phyloP scores from a whole-genome alignment of 306 rosid genomes.

The Parietaria judaica region DNA sequence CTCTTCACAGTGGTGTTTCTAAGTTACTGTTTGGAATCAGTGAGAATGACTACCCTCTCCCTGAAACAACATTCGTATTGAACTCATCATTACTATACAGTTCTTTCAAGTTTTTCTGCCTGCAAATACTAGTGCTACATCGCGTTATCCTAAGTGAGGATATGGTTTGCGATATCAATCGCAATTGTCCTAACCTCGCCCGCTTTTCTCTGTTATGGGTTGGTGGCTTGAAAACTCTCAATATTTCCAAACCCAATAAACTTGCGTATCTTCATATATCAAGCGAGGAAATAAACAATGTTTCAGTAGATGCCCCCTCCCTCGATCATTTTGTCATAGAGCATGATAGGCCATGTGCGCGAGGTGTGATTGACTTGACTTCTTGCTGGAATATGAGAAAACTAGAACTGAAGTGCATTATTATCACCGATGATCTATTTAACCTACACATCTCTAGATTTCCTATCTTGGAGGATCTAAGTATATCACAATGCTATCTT shows the following conservation, averaged over 20 bases:
- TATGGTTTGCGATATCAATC: background rate
- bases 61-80: background rate
- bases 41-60: background rate
- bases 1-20: background rate
- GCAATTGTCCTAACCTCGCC: background rate
- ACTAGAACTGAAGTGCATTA: background rate
- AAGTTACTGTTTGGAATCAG: background rate
- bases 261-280: background rate
- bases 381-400: background rate
- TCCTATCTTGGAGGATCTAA: background rate
- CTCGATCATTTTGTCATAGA: background rate
- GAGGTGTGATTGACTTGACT: background rate
- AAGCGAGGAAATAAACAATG: background rate
- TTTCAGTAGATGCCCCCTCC: background rate
- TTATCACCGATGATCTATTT: background rate
- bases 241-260: slow-evolving; percentile 1
- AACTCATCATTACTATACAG: background rate
- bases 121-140: background rate
- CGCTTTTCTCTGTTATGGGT: background rate
- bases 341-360: too few relatives aligned
- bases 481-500: too few relatives aligned
- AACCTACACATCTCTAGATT: background rate
- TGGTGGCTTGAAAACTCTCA: background rate
- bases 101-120: background rate
- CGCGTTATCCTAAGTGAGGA: background rate